These are phyloP conservation scores for Claviceps fusiformis DNA, from an alignment of 2,329 filamentous ascomycete species.

Conservation along the genomic window DNA sequence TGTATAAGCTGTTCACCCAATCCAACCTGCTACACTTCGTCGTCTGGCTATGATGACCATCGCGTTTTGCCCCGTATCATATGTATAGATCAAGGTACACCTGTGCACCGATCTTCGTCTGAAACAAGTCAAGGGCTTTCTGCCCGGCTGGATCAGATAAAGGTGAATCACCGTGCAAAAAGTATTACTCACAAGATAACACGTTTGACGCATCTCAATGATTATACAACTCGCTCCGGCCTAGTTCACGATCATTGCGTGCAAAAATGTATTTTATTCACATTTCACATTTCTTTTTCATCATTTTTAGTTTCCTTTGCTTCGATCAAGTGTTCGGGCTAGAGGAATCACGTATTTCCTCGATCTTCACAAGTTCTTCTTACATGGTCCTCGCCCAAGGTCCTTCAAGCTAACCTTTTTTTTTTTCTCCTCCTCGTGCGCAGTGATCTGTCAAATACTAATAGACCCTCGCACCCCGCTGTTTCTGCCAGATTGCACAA, in stretches of 20 bases:
- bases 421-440: neutral
- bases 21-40: neutral
- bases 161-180: conserved; percentile 3
- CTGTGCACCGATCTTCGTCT: neutral
- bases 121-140: neutral
- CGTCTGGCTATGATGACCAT: neutral
- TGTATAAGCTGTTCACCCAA: neutral
- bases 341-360: neutral
- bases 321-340: neutral
- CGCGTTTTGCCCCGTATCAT: neutral
- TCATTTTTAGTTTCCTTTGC: neutral
- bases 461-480: conserved; percentile 7
- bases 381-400: neutral
- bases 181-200: neutral
- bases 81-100: neutral
- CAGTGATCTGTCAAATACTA: conserved; percentile 11
- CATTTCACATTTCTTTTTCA: neutral
- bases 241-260: neutral
- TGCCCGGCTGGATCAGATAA: neutral
- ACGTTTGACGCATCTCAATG: neutral
- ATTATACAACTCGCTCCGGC: neutral
- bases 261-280: neutral
- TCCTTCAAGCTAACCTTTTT: neutral
- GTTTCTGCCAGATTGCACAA: conserved; percentile 27
- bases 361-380: neutral